Evolutionary conservation across 2,329 filamentous ascomycete species (phyloP).

Genomic region (Neofusicoccum umdonicola): DNA sequence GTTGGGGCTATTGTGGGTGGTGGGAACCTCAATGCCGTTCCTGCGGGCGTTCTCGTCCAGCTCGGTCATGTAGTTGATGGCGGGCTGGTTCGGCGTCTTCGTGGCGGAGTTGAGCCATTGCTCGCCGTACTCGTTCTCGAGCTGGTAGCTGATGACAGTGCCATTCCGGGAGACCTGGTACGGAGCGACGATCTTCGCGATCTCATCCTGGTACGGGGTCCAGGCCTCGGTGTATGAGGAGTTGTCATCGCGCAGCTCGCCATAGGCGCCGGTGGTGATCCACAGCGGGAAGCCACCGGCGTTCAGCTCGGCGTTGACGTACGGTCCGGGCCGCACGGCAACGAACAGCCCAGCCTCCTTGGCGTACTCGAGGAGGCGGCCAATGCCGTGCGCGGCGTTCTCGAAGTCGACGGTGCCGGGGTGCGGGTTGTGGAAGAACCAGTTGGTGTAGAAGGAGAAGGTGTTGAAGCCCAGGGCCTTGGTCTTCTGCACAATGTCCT

Average conservation of each 20-base stretch:
- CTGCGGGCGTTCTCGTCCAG: conserved; percentile 53
- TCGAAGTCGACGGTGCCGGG: conserved; percentile 51
- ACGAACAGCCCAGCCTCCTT: conserved; percentile 56
- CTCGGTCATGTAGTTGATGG: conserved; percentile 56
- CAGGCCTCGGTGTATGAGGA: conserved; percentile 53
- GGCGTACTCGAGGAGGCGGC: conserved; percentile 51
- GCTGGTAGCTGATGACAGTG: conserved; percentile 56
- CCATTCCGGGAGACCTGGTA: conserved; percentile 58
- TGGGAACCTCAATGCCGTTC: conserved; percentile 58
- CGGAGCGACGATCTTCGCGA: conserved; percentile 51
- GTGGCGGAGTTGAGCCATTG: conserved; percentile 36
- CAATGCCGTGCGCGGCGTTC: conserved; percentile 55
- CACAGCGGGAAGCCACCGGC: conserved; percentile 62
- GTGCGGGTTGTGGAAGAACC: conserved; percentile 50
- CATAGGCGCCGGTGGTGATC: conserved; percentile 61
- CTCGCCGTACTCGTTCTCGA: conserved; percentile 56
- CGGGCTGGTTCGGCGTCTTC: conserved; percentile 49
- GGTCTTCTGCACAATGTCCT: conserved; percentile 51
- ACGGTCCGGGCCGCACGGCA: conserved; percentile 58
- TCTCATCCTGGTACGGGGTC: conserved; percentile 54
- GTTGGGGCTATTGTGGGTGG: conserved; percentile 60
- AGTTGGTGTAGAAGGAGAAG: conserved; percentile 48
- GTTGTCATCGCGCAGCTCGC: conserved; percentile 53
- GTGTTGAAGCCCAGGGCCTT: conserved; percentile 52
- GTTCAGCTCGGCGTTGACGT: conserved; percentile 63